Evolutionary conservation across 108 stramenopile genomes (phyloP), one percentile per base, ranked within the genome.

Genomic region (Nitzschia palea): DNA sequence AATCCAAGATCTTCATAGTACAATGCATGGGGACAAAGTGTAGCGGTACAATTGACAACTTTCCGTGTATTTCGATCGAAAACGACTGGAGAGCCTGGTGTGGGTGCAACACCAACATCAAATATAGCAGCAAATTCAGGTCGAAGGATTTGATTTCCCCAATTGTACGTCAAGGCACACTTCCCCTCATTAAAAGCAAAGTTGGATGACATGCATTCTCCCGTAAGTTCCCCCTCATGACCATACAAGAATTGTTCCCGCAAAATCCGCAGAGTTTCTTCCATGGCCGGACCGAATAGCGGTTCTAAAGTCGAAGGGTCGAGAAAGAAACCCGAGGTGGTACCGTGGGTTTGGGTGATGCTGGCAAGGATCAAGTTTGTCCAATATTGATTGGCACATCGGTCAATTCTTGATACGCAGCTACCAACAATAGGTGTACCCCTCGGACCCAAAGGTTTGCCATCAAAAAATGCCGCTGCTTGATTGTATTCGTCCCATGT

Each of bases 401-500:
- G 33, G 9, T 30, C 28, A 17, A 31, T 9, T 32, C 63, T 42
- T 9, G 58, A 32, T 0, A 75, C 29, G 43, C 79, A 80, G 35
- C 68, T 70, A 20, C 78, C 78, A 35, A 26, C 15, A 9, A 80
- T 22, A 3, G 42, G 35, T 0, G 60, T 32, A n/a, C 30, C 54
- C 15, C 64, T 31, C 17, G 72, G 64, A 55, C 72, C 72, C 22
- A 25, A 37, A 14, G 63, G 72, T 30, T 57, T 60, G 5, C 51
- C 68, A 54, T 73, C 51, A 44, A 79, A 79, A 34, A 57, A 79
- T 0, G 29, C 43, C 3, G 83, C 80, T 6, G 54, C 77, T 3
- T 65, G 52, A 18, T 47, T 67, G 60, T 84, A 84, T 43, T 75
- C 83, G 12, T 80, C 74, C 83, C 83, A 84, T 0, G 83, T 84